Evolutionary conservation across 176 grass and related monocot species (phyloP), one percentile per base, ranked within the genome.

Genomic region (Oryza meyeriana): DNA sequence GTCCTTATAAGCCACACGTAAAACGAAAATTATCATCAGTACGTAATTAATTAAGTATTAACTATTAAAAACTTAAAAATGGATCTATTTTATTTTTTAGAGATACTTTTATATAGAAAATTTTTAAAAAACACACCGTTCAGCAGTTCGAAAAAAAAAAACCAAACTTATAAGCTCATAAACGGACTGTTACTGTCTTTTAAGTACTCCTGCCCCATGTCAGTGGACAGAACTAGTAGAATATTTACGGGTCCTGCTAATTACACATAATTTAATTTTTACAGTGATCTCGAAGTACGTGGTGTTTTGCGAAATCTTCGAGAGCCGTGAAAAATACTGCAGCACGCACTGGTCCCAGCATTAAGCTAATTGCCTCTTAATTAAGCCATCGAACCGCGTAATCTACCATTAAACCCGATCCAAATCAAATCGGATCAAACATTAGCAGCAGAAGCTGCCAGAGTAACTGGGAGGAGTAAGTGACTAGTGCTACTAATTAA

Each of bases 361-460:
- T 35, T 32, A 27, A 34, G 61, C 75, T 79, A 63, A 66, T 79
- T 34, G 45, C 59, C 9, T 13, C 25, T 78, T 79, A 72, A 83
- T 83, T 88, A 83, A 88, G 28, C 71, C 85, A 74, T 83, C 80
- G 87, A 84, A 47, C n/a, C 50, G 38, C 76, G 76, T 84, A 50
- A 88, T 48, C 29, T 58, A 67, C 16, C 64, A 78, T 73, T 83
- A 57, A 83, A 67, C 64, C 36, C 38, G 85, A 82, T 82, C 85
- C 72, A 87, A 81, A 82, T 82, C 85, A 81, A 76, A 81, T 82
- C 78, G 61, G 64, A 78, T 78, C 76, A 65, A 78, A 65, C 39
- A 25, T 55, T 55, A 55, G 50, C 39, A 28, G 76, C 12, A 22
- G 55, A 29, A 61, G 55, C 8, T 40, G 8, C 24, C 4, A 52